Evolutionary conservation across 805 yeast species (phyloP).

Genomic region (Metschnikowia gelsemii): DNA sequence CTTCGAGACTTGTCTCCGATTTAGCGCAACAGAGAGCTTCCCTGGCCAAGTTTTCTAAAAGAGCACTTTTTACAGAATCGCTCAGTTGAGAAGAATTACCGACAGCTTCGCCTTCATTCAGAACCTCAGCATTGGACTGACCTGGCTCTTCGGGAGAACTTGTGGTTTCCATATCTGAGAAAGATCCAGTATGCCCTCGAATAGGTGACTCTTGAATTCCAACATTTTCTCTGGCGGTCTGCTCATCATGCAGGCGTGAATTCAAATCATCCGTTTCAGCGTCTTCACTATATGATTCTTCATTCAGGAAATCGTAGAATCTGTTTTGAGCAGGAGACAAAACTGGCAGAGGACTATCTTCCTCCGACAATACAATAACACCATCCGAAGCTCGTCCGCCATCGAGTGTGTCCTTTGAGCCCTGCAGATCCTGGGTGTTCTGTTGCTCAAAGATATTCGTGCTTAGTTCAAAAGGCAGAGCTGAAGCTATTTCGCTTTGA

Average conservation of each 20-base stretch:
- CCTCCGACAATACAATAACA: not conserved
- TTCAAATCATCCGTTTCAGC: not conserved
- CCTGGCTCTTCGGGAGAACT: slow-evolving; percentile 3
- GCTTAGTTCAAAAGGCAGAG: too few species aligned
- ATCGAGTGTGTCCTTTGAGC: not conserved
- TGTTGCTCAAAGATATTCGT: too few species aligned
- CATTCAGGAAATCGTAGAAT: not conserved
- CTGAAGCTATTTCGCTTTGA: too few species aligned
- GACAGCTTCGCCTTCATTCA: too few species aligned
- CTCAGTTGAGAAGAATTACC: too few species aligned
- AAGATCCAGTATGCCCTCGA: too few species aligned
- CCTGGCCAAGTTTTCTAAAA: slow-evolving; percentile 5
- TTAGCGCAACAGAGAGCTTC: slow-evolving; percentile 2
- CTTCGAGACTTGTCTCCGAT: not conserved
- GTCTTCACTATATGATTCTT: not conserved
- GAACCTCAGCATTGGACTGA: too few species aligned
- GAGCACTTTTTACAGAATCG: not conserved
- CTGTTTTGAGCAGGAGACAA: not conserved
- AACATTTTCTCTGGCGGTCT: not conserved
- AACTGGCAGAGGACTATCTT: not conserved
- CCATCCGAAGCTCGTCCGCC: not conserved
- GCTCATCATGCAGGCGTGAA: not conserved
- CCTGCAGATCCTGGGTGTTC: too few species aligned
- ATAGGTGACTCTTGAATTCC: not conserved
- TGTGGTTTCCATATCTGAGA: not conserved